These are phyloP conservation scores for Tetracladium maxilliforme DNA, from an alignment of 2,329 filamentous ascomycete genomes.

Conservation along the genomic window DNA sequence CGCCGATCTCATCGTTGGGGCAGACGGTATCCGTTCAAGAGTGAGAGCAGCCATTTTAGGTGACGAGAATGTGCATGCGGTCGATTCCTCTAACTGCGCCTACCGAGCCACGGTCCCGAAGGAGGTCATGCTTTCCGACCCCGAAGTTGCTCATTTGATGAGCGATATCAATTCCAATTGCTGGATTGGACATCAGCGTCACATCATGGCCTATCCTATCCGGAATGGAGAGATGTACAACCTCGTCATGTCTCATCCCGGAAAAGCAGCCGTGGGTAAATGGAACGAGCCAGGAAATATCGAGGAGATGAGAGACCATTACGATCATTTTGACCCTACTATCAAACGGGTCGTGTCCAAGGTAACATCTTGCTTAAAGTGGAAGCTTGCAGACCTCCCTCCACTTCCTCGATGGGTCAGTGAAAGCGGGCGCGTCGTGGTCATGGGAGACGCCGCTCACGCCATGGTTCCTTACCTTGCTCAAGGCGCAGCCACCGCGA, in stretches of 20 bases:
- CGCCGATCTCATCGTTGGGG: conserved; percentile 23
- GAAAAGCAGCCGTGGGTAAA: conserved; percentile 17
- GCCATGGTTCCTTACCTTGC: conserved; percentile 28
- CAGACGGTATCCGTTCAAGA: conserved; percentile 24
- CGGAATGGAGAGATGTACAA: conserved; percentile 26
- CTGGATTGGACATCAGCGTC: conserved; percentile 22
- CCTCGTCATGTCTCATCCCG: conserved; percentile 26
- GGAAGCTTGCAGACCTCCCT: conserved; percentile 10
- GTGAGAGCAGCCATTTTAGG: conserved; percentile 23
- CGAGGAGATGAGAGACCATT: conserved; percentile 23
- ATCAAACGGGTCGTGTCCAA: conserved; percentile 24
- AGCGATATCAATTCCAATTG: conserved; percentile 26
- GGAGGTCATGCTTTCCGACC: conserved; percentile 23
- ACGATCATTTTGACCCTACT: conserved; percentile 26
- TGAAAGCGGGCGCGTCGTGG: conserved; percentile 16
- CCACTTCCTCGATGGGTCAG: background rate
- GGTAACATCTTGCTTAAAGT: no score
- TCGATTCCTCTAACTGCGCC: conserved; percentile 25
- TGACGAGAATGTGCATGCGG: no score
- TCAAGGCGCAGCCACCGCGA: conserved; percentile 26
- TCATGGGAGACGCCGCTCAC: conserved; percentile 26
- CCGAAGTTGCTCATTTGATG: conserved; percentile 20
- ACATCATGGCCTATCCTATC: conserved; percentile 30
- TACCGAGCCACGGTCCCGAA: conserved; percentile 28
- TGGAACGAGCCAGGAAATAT: conserved; percentile 22